Base-by-base conservation (phyloP, 306 rosid genomes). In the Castanea mollissima region DNA sequence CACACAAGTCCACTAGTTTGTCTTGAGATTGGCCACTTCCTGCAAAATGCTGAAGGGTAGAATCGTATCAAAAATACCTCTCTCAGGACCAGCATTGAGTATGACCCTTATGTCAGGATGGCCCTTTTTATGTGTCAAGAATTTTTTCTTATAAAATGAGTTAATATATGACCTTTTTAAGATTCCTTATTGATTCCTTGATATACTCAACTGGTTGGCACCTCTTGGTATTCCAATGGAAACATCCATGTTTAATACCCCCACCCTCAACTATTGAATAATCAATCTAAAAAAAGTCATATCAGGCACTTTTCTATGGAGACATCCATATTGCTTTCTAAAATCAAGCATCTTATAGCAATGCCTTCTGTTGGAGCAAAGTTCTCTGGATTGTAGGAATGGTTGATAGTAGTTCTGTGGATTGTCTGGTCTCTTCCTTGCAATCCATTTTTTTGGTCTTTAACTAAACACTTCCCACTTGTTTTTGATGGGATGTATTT, bases 371-470 rank as follows among this genome's bases (percentile, higher is more conserved):
- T 63, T 54, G 73, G 76, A 52, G 81, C 44, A 67, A 59, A 62
- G 63, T 41, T 70, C 64, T 73, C 15, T 76, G 31, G 74, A 68
- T 62, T 76, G 55, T 19, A 76, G 69, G 84, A 71, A 59, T 65
- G 71, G 56, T 58, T 56, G 73, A 55, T 55, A 71, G 46, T 81
- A 23, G 69, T 82, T 65, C 23, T 69, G 49, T 67, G 73, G 63
- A 52, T 38, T 52, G 15, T 64, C 13, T 75, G 32, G 55, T 34
- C 46, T 54, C 56, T 64, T 78, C 46, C 32, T 23, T 21, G 57
- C 14, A 55, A 35, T 4, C 55, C 76, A 19, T 77, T 64, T 44
- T 65, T 29, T 8, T 5, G 41, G 0, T 20, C 55, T 55, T 57
- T 11, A 13, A 15, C 27, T 34, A 3, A 21, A 55, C 10, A 34